Conservation (phyloP, 805 yeast species). For the Candida germanica region DNA sequence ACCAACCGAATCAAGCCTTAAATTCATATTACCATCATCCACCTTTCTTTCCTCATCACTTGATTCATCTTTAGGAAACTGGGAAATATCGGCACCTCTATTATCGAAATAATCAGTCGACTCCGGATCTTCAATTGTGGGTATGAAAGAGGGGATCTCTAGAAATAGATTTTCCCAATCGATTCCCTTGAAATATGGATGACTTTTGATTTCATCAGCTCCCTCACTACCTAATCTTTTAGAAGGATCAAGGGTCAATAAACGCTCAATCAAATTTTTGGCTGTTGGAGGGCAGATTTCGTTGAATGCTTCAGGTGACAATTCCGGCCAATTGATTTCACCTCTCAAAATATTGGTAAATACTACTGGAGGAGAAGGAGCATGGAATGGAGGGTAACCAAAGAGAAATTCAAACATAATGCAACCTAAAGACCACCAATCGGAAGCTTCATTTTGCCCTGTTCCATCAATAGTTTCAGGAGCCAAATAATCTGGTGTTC, state of each 20-base stretch:
- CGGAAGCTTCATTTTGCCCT: constrained; percentile 81
- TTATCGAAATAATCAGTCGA: constrained; percentile 87
- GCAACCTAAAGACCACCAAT: constrained; percentile 99
- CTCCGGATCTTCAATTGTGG: constrained; percentile 73
- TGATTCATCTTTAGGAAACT: constrained; percentile 52
- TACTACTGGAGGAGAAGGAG: constrained; percentile 70
- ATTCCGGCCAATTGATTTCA: constrained; percentile 79
- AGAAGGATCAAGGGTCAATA: constrained; percentile 62
- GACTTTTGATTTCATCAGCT: constrained; percentile 71
- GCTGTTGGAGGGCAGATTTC: constrained; percentile 63
- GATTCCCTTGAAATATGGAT: constrained; percentile 70
- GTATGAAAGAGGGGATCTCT: constrained; percentile 80
- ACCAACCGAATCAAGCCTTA: neutral
- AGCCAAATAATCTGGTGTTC: constrained; percentile 96
- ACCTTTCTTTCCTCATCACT: constrained; percentile 16
- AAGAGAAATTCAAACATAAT: constrained; percentile 86
- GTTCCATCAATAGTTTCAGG: constrained; percentile 91
- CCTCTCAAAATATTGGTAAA: constrained; percentile 77
- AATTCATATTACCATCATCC: constrained; percentile 1
- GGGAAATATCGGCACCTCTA: constrained; percentile 78
- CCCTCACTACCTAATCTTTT: constrained; percentile 77
- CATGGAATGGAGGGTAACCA: constrained; percentile 96
- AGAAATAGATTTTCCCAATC: constrained; percentile 72
- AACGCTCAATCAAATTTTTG: constrained; percentile 62
- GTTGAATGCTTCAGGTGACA: constrained; percentile 48